These are phyloP conservation scores for Populus tremula DNA, from an alignment of 345 rosid genomes.

Conservation along the genomic window DNA sequence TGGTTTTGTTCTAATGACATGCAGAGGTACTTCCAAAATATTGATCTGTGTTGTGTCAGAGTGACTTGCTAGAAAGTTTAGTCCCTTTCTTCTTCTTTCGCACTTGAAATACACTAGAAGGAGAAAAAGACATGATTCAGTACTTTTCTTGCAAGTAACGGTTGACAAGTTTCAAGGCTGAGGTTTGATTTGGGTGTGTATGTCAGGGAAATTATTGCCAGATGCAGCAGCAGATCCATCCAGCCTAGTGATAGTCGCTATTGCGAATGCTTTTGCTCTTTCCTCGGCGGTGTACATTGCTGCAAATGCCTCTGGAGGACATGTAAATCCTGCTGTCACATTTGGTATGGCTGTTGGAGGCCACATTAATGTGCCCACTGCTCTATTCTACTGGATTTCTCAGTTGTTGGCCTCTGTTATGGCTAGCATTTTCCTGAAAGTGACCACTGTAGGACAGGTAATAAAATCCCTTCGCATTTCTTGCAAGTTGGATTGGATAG, in stretches of 20 bases:
- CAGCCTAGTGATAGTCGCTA: slow-evolving; percentile 51
- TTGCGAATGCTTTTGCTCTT: slow-evolving; percentile 68
- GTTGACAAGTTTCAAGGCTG: neutral
- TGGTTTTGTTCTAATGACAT: too few relatives aligned
- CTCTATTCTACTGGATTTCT: slow-evolving; percentile 79
- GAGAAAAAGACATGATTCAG: neutral
- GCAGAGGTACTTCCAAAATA: too few relatives aligned
- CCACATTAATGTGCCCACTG: slow-evolving; percentile 62
- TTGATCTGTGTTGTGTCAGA: too few relatives aligned
- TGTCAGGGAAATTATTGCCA: slow-evolving; percentile 65
- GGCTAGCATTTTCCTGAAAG: slow-evolving; percentile 72
- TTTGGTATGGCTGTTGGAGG: slow-evolving; percentile 83
- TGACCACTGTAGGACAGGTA: slow-evolving; percentile 59
- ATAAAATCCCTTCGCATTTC: neutral
- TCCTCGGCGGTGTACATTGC: slow-evolving; percentile 66
- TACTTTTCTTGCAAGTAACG: neutral
- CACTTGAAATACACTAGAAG: neutral
- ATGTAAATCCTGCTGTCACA: slow-evolving; percentile 91
- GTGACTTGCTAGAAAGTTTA: neutral
- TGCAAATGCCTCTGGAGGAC: slow-evolving; percentile 70
- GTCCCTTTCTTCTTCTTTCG: neutral
- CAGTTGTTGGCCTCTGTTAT: slow-evolving; percentile 79
- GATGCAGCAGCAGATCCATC: slow-evolving; percentile 54
- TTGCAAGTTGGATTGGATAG: neutral
- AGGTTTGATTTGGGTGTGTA: neutral